Evolutionary conservation across 306 rosid species (phyloP).

Genomic region (Lotus japonicus): DNA sequence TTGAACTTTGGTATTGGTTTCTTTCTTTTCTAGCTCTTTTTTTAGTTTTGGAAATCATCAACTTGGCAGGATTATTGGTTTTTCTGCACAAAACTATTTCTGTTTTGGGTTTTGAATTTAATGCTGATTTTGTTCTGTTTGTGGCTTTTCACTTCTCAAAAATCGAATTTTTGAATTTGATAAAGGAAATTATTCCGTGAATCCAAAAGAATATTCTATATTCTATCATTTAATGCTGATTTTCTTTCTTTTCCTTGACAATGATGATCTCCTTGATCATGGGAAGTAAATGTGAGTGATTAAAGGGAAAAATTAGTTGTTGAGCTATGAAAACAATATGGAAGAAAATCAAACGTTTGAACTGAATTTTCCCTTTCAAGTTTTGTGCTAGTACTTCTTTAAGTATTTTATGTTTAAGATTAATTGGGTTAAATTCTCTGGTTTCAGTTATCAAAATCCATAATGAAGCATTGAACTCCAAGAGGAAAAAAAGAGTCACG

Average conservation of each 20-base stretch:
- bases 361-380: background rate
- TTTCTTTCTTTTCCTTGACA: background rate
- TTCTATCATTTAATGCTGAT: no score
- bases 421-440: background rate
- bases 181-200: no score
- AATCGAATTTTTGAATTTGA: background rate
- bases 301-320: background rate
- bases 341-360: background rate
- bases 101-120: background rate
- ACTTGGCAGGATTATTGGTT: background rate
- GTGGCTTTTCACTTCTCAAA: background rate
- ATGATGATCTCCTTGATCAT: background rate
- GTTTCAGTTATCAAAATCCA: constrained; percentile 14
- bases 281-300: background rate
- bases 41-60: background rate
- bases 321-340: background rate
- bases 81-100: background rate
- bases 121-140: background rate
- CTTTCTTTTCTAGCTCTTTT: no score
- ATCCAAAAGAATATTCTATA: no score
- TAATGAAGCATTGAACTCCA: constrained; percentile 3
- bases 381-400: background rate
- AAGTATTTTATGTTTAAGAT: background rate
- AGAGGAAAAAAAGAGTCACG: background rate
- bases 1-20: no score